Conservation (phyloP, 768 basidiomycete genomes). For the Tulasnella sp. region DNA sequence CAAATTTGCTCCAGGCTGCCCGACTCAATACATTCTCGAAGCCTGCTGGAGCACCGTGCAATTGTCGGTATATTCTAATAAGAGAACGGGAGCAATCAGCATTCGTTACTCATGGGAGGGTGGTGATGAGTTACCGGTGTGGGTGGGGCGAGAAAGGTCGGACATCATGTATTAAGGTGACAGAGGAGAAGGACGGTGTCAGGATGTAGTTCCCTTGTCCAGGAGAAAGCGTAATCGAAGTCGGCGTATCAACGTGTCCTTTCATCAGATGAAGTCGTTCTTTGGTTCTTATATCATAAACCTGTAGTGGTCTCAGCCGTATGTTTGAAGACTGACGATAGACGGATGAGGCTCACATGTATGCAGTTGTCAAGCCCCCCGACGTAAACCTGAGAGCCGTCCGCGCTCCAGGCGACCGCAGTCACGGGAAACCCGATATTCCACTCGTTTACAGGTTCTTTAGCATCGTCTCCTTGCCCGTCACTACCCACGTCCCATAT, state of each 20-base stretch:
- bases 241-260: slow-evolving; percentile 88
- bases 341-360: slow-evolving; percentile 46
- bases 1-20: slow-evolving; percentile 80
- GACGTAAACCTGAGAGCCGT: slow-evolving; percentile 82
- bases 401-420: slow-evolving; percentile 81
- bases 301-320: slow-evolving; percentile 33
- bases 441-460: slow-evolving; percentile 66
- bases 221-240: slow-evolving; percentile 85
- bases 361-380: slow-evolving; percentile 94
- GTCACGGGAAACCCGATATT: slow-evolving; percentile 87
- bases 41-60: slow-evolving; percentile 73
- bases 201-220: slow-evolving; percentile 69
- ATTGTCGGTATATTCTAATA: slow-evolving; percentile 5
- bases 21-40: slow-evolving; percentile 82
- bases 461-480: slow-evolving; percentile 38
- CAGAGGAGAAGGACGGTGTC: slow-evolving; percentile 83
- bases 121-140: slow-evolving; percentile 25
- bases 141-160: slow-evolving; percentile 87
- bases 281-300: slow-evolving; percentile 81
- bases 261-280: slow-evolving; percentile 66
- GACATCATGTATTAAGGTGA: slow-evolving; percentile 81
- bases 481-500: slow-evolving; percentile 79
- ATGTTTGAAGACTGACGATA: not conserved
- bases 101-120: not conserved
- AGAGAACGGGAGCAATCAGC: not conserved